Evolutionary conservation across 495 filamentous ascomycete genomes (phyloP).

Genomic region (Hypoxylon subgilvum): DNA sequence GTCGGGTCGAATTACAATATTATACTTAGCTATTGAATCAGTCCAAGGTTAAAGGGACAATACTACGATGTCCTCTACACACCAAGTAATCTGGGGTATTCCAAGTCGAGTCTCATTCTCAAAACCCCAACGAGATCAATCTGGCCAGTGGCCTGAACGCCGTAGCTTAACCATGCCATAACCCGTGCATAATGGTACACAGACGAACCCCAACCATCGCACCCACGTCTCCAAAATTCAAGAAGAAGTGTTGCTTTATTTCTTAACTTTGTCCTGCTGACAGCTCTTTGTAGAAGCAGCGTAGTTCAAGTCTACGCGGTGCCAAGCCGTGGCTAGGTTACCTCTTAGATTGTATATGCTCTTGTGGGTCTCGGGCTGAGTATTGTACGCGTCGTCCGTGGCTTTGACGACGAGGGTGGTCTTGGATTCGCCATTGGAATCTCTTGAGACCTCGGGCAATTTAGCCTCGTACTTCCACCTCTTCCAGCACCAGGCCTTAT

Average conservation of each 20-base stretch:
- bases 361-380: conserved; percentile 59
- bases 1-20: no score
- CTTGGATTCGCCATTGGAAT: conserved; percentile 45
- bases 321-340: conserved; percentile 63
- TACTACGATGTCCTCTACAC: no score
- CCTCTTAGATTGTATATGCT: conserved; percentile 62
- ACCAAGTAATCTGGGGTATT: background rate
- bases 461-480: conserved; percentile 58
- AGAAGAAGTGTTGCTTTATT: background rate
- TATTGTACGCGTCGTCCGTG: conserved; percentile 63
- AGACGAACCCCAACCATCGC: background rate
- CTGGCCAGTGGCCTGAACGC: background rate
- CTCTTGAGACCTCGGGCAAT: conserved; percentile 49
- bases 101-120: background rate
- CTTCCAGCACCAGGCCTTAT: conserved; percentile 61
- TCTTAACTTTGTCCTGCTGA: background rate
- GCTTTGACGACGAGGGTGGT: conserved; percentile 62
- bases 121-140: background rate
- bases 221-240: background rate
- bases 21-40: background rate
- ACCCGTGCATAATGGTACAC: background rate
- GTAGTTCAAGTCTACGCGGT: conserved; percentile 49
- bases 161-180: conserved; percentile 5
- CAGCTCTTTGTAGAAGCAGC: background rate
- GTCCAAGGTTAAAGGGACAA: background rate